Conservation (phyloP, 208 protist genomes). For the Crithidia thermophila region DNA sequence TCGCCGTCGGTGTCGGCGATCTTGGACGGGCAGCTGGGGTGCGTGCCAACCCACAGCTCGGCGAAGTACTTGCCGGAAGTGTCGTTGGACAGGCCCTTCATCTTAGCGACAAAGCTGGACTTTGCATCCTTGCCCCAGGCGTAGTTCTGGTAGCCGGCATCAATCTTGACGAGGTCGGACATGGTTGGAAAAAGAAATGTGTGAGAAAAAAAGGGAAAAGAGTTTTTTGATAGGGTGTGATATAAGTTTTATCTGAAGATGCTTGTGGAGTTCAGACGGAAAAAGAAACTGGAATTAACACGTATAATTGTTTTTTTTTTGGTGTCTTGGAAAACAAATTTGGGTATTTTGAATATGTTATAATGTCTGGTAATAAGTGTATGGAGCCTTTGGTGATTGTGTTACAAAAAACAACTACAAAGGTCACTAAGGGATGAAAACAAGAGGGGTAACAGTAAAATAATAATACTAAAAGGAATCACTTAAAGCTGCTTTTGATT, state of each 20-base stretch:
- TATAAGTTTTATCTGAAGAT: neutral
- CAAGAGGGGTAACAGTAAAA: no score
- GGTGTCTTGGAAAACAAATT: constrained; percentile 1
- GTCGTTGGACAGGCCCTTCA: constrained; percentile 62
- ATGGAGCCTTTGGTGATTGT: neutral
- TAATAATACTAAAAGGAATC: no score
- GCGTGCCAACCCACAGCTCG: constrained; percentile 99
- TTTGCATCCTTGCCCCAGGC: constrained; percentile 81
- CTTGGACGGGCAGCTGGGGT: constrained; percentile 91
- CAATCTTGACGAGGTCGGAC: constrained; percentile 49
- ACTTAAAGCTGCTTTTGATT: no score
- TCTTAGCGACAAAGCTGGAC: constrained; percentile 85
- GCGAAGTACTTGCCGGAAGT: constrained; percentile 77
- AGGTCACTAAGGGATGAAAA: no score
- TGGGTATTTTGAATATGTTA: neutral
- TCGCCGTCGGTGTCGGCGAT: constrained; percentile 35
- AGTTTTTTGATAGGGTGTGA: constrained; percentile 5
- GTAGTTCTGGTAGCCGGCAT: constrained; percentile 84
- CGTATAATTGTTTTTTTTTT: neutral
- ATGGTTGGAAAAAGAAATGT: constrained; percentile 14
- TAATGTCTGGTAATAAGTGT: neutral
- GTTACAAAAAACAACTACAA: no score
- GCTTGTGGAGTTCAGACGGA: neutral
- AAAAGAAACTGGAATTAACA: neutral
- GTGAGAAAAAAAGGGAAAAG: neutral